Percentiles rank a stretch among this genome's conserved stretches.
These are phyloP conservation scores for Saccharomyces hybrid DNA, from an alignment of 1,139 yeast genomes.

Conservation along the genomic window DNA sequence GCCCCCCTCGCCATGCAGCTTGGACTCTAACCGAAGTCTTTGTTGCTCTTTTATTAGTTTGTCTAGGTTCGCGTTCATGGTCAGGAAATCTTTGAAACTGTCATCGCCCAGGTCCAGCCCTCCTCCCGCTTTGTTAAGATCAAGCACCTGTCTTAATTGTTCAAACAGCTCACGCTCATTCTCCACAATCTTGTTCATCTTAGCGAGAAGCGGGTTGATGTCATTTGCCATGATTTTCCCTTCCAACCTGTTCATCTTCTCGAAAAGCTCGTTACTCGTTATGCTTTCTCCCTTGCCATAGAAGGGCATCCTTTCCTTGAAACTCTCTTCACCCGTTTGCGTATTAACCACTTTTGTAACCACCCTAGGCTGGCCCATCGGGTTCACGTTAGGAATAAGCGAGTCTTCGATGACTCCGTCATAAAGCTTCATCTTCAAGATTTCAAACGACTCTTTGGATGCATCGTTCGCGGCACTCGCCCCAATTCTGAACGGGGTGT, in stretches of 20 bases:
- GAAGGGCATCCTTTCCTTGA: slow-evolving; percentile 11
- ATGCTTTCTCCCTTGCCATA: slow-evolving; percentile 7
- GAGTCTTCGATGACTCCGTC: slow-evolving; percentile 43
- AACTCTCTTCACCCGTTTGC: slow-evolving; percentile 17
- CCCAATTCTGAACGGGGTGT: slow-evolving; percentile 38
- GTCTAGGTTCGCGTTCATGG: slow-evolving; percentile 19
- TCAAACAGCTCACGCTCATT: slow-evolving; percentile 6
- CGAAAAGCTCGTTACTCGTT: slow-evolving; percentile 11
- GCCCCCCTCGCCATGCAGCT: slow-evolving; percentile 3
- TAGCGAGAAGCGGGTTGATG: slow-evolving; percentile 9
- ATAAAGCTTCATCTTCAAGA: slow-evolving; percentile 46
- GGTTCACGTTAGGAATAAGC: slow-evolving; percentile 45
- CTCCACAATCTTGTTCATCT: slow-evolving; percentile 9
- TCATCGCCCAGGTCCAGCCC: slow-evolving; percentile 11
- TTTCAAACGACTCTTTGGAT: slow-evolving; percentile 46
- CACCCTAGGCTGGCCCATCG: slow-evolving; percentile 36
- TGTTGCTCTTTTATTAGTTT: slow-evolving; percentile 24
- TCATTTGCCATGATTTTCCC: slow-evolving; percentile 21
- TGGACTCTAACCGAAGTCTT: slow-evolving; percentile 19
- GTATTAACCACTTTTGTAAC: slow-evolving; percentile 21
- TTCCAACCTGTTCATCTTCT: slow-evolving; percentile 17
- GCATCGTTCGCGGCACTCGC: slow-evolving; percentile 41
- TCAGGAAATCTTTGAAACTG: slow-evolving; percentile 23
- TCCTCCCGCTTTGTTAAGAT: slow-evolving; percentile 7
- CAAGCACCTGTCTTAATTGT: not conserved